Evolutionary conservation across 441 rosid genomes (phyloP), one percentile per base, ranked within the genome.

Genomic region (Pelargonium australe): DNA sequence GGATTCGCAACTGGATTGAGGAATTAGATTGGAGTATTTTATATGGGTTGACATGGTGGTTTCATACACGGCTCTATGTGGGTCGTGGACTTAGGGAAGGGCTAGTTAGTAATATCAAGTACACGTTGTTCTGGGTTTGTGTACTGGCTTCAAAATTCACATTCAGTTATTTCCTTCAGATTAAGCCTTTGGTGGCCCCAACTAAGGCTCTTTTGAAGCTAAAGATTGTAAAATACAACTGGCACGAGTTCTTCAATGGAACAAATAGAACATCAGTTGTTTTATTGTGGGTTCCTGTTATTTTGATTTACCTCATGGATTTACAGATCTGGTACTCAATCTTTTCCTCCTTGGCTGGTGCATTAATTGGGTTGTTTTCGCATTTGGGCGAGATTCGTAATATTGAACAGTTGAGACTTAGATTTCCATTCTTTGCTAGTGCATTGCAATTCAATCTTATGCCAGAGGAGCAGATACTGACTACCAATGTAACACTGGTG

Each of bases 261-360:
- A 16, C 65, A n/a, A 68, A 63, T 57, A 69, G 72, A 0, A 43
- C 65, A 25, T 8, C 65, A 4, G 44, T 73, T 1, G 71, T 64
- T 49, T 20, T 68, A 65, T 4, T 73, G 60, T 73, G 76, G 76
- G 41, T 69, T 40, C 72, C 76, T 8, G 69, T 68, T 16, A 37
- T 68, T 43, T 28, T 73, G 65, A 68, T 73, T 53, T 73, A 73
- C 62, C 69, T 73, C 13, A 73, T 73, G 76, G 76, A 73, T 45
- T 13, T 73, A 45, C 76, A 73, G 20, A 68, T 73, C 41, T 73
- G 76, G 76, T 73, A 68, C 47, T 13, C 72, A 7, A 63, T 73
- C 63, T 73, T 41, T 66, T 63, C 72, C 17, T 73, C 70, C 20
- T 20, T 63, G 16, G 65, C 17, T 11, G 72, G 76, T 6, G 65